Evolutionary conservation across 306 rosid genomes (phyloP), one percentile per base, ranked within the genome.

Genomic region (Prunus fruticosa): DNA sequence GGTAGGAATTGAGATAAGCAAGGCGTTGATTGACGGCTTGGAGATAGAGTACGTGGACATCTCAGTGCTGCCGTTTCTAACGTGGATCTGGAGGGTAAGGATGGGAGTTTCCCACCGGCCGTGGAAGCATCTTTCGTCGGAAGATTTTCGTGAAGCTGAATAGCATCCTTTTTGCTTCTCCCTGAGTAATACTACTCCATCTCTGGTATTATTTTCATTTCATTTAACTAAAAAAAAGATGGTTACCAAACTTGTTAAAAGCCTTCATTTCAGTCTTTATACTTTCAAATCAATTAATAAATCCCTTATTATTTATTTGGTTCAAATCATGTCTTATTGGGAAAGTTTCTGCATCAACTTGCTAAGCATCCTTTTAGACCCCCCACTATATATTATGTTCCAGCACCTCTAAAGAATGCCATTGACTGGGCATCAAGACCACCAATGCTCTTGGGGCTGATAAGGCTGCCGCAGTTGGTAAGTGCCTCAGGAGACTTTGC

Each of bases 161-260:
- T 70, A 64, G 86, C 79, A 0, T 87, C 71, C 93, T 91, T 46
- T 93, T 93, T 10, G 96, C 98, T 74, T 87, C 96, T 14, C 93
- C 98, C 0, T n/a, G 98, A 93, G 84, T 93, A 90, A 78, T 89
- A 93, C 72, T 90, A 80, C 88, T 93, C 96, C 43, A 69, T 93
- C 69, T 12, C 93, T 2, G 90, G 93, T 90, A 2, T 25, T 1
- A 34, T 6, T 2, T 8, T 11, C 25, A 6, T 45, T 43, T n/a
- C 14, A 25, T 46, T 54, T 2, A 14, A 16, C 25, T 75, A 6
- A 0, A 11, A 14, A 51, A 51, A 51, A 51, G 5, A 51, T 20
- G 9, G 23, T 54, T 9, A 9, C 27, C 8, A 28, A 28, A 28
- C 30, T 54, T n/a, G 25, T 2, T 9, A 7, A 54, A 1, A 2